phyloP scores from a whole-genome alignment of 371 early-diverging fungal genomes.

The Mortierella sp. region DNA sequence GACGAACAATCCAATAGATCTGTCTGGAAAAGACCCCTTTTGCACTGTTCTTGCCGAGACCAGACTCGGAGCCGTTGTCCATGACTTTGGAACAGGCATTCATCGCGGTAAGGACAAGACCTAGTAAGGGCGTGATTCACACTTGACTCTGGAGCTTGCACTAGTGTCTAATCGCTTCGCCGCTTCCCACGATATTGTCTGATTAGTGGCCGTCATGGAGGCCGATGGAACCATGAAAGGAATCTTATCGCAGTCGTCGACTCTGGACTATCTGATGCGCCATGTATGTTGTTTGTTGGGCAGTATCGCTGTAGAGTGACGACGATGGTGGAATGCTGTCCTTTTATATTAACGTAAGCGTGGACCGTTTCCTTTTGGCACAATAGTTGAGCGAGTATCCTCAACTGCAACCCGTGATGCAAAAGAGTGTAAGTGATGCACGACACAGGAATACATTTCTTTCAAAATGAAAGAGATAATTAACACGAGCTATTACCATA shows the following conservation, averaged over 20 bases:
- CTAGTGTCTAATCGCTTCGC: too few species aligned
- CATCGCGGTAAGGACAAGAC: constrained; percentile 76
- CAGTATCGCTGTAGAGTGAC: too few species aligned
- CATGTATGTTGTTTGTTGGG: constrained; percentile 25
- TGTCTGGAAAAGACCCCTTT: constrained; percentile 87
- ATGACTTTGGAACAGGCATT: constrained; percentile 80
- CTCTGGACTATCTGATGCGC: constrained; percentile 69
- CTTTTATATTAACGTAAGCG: background rate
- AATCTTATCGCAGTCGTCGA: constrained; percentile 83
- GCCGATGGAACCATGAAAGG: constrained; percentile 59
- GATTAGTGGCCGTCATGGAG: constrained; percentile 53
- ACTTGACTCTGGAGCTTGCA: too few species aligned
- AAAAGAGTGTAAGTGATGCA: constrained; percentile 34
- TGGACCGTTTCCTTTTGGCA: background rate
- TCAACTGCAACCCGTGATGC: constrained; percentile 51
- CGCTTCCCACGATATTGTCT: background rate
- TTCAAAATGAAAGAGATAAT: too few species aligned
- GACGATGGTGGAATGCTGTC: too few species aligned
- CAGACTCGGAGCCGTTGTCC: constrained; percentile 74
- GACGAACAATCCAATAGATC: too few species aligned
- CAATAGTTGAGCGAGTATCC: constrained; percentile 47
- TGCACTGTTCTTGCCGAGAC: constrained; percentile 83
- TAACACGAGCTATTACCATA: background rate
- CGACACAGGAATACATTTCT: background rate
- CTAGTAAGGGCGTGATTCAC: too few species aligned